Evolutionary conservation across 139 green algal species (phyloP), one percentile per base, ranked within the genome.

Genomic region (Spirogloea muscicola): DNA sequence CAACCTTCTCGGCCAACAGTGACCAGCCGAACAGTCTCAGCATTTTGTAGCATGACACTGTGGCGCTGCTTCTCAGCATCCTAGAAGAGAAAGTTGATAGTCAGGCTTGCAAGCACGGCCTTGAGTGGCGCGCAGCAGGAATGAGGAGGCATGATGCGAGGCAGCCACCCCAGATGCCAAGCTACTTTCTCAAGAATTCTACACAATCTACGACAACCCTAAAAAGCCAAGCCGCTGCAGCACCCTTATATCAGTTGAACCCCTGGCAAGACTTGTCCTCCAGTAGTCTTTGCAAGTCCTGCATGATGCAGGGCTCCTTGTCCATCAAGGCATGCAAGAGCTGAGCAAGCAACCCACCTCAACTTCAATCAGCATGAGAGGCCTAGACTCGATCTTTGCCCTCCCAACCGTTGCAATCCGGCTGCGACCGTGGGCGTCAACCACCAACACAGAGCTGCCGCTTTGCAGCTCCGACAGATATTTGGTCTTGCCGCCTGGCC

Each of bases 21-120:
- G 49, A 96, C 81, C 41, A 96, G 74, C 29, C 87, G 85, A 38
- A 96, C 92, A 1, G 92, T 97, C 75, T 97, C 92, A 2, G 92
- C 92, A 68, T 97, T 96, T 68, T 97, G 91, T 55, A 96, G 29
- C 4, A 80, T 33, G 7, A 44, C 36, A 31, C 55, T 52, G 68
- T 72, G 41, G 9, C 27, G 39, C 44, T 73, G 42, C 58, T 46
- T 7, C 6, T 37, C 57, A 65, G 57, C 13, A 65, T 65, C 13
- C 13, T 41, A 65, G 18, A 13, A 65, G 57, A 65, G 13, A 16
- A 41, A 13, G 65, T 10, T 16, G 16, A n/a, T 64, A 16, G 31
- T 66, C 10, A 16, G 13, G 10, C 21, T 29, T 29, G n/a, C 10
- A 18, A 13, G 9, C 64, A 13, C 7, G 42, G 21, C 10, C 68